Percentiles rank a stretch among this genome's conserved stretches.
phyloP scores from a whole-genome alignment of 345 rosid genomes.

The Angophora floribunda region DNA sequence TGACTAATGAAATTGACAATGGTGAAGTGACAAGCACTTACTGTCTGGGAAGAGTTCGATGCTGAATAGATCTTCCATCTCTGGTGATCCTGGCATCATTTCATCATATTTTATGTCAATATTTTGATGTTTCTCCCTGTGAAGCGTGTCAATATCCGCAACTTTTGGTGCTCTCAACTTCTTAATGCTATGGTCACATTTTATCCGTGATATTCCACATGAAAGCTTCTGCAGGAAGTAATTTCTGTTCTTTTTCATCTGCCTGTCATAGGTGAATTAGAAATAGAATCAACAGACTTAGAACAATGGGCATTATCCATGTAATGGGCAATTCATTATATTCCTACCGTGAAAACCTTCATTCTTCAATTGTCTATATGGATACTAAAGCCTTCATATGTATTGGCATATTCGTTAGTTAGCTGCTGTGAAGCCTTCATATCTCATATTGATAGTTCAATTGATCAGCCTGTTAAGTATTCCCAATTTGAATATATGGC shows the following conservation, averaged over 20 bases:
- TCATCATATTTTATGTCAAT: constrained; percentile 20
- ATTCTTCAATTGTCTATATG: not conserved
- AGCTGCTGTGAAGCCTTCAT: not conserved
- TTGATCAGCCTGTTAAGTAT: not conserved
- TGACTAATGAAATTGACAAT: not conserved
- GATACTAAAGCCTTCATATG: not conserved
- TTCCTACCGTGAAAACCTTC: not conserved
- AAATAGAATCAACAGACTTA: not conserved
- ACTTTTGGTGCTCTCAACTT: constrained; percentile 19
- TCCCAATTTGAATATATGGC: not conserved
- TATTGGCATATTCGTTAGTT: not conserved
- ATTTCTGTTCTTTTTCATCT: constrained; percentile 37
- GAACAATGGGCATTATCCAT: not conserved
- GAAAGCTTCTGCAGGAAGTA: constrained; percentile 37
- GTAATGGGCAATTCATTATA: not conserved
- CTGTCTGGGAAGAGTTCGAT: not conserved
- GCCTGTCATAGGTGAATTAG: constrained; percentile 10
- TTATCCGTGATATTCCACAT: constrained; percentile 42
- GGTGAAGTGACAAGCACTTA: not conserved
- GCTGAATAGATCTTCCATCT: not conserved
- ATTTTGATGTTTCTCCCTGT: not conserved
- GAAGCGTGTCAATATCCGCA: not conserved
- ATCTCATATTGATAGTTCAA: not conserved
- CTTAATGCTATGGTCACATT: constrained; percentile 28
- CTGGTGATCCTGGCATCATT: constrained; percentile 33